Percentiles rank a stretch among this genome's conserved stretches.
phyloP scores from a whole-genome alignment of 225 moss, liverwort and hornwort genomes.

The Sphagnum tenellum region DNA sequence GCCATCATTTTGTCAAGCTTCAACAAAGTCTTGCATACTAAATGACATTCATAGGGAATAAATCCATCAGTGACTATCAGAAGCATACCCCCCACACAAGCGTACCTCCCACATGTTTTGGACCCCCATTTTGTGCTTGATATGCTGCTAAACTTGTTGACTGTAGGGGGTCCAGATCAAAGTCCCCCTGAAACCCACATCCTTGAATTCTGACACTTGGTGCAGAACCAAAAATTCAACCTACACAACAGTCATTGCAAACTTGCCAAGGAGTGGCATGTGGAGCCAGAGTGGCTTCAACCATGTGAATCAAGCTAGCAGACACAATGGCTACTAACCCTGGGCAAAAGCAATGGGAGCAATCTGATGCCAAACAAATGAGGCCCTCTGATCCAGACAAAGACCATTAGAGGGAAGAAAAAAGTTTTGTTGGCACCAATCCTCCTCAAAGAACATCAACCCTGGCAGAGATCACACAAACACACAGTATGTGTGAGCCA shows the following conservation, averaged over 20 bases:
- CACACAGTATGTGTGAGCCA: no score
- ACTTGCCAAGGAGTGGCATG: constrained; percentile 16
- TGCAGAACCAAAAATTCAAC: constrained; percentile 45
- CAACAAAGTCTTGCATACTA: no score
- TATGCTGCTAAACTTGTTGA: constrained; percentile 17
- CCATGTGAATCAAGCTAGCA: constrained; percentile 27
- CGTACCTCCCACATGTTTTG: constrained; percentile 24
- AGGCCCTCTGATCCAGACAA: constrained; percentile 30
- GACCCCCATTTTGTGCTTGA: constrained; percentile 58
- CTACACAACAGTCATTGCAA: not conserved
- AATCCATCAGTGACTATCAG: no score
- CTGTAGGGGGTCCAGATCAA: constrained; percentile 46
- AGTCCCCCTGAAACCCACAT: constrained; percentile 78
- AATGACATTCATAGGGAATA: no score
- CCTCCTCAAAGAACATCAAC: constrained; percentile 47
- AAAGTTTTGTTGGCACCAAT: constrained; percentile 62
- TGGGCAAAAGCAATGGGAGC: constrained; percentile 33
- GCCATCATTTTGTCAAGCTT: no score
- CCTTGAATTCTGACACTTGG: constrained; percentile 79
- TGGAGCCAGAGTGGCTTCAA: constrained; percentile 15
- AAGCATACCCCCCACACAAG: constrained; percentile 15
- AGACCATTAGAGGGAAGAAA: constrained; percentile 51
- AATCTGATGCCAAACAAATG: not conserved
- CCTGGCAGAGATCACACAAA: constrained; percentile 1
- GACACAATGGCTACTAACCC: constrained; percentile 24